A percentile compares a stretch with the other conserved stretches of the same genome.
These are phyloP conservation scores for Phyllosticta capitalensis DNA, from an alignment of 2,329 filamentous ascomycete species.

Conservation along the genomic window DNA sequence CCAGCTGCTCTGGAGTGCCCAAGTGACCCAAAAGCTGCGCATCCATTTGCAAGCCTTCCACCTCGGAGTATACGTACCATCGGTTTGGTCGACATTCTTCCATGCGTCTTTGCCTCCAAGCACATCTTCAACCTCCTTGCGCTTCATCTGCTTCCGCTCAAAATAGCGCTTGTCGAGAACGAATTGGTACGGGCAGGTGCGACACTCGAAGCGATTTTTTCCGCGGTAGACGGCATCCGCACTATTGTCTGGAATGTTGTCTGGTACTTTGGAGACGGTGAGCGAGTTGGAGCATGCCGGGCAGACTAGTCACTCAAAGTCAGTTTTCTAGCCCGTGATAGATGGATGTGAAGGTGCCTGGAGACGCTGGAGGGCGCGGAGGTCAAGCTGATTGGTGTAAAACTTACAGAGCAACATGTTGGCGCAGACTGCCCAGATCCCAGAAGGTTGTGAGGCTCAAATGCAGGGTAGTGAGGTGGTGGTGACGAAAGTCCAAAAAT, in stretches of 20 bases:
- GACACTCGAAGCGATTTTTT: constrained; percentile 83
- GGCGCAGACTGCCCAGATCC: not conserved
- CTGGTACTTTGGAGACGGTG: constrained; percentile 51
- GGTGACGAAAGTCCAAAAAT: constrained; percentile 3
- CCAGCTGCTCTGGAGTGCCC: not conserved
- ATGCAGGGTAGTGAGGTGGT: not conserved
- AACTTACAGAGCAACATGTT: constrained; percentile 58
- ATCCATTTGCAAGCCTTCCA: no score
- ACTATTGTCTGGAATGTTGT: constrained; percentile 30
- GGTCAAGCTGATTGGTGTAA: not conserved
- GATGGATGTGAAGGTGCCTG: not conserved
- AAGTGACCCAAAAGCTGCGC: not conserved
- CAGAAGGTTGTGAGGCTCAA: not conserved
- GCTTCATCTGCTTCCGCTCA: constrained; percentile 69
- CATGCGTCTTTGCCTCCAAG: constrained; percentile 81
- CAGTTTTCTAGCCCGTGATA: constrained; percentile 4
- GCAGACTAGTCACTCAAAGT: constrained; percentile 53
- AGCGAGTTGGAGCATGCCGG: constrained; percentile 77
- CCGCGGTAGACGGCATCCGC: constrained; percentile 21
- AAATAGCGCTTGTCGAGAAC: constrained; percentile 69
- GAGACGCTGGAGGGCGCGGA: not conserved
- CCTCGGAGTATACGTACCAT: constrained; percentile 37
- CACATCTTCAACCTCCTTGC: constrained; percentile 81
- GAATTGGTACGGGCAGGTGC: constrained; percentile 89
- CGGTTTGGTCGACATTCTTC: constrained; percentile 81